Evolutionary conservation across 495 filamentous ascomycete species (phyloP), one percentile per base, ranked within the genome.

Genomic region (Penicillium coffeae): DNA sequence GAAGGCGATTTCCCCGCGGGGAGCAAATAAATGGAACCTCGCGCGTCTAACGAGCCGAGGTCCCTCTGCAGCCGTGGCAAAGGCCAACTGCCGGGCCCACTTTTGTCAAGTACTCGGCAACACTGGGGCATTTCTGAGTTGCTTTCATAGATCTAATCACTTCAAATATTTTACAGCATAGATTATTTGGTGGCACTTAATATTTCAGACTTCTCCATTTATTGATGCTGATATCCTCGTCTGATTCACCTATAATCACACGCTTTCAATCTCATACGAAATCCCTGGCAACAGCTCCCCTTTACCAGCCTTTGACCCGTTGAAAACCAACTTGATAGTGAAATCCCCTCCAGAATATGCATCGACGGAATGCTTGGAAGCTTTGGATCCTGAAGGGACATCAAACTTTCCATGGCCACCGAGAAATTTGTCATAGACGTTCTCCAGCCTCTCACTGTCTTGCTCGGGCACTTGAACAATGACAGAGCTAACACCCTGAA

Each of bases 241-340:
- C n/a, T n/a, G n/a, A n/a, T n/a, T n/a, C n/a, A n/a, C n/a, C 25
- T 30, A 32, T 14, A 27, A 22, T 45, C 14, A 16, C 10, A 32
- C 21, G 13, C 10, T 22, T 14, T 57, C 50, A 20, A 61, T 47
- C 1, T 48, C 41, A 27, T 51, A 20, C 1, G 54, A 10, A 34
- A 61, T 45, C 1, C 50, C 58, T 20, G 54, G 54, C 15, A 61
- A 34, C 0, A 57, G 40, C 32, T 61, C 54, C 14, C 52, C 38
- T 3, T 34, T 9, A 30, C 51, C 51, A 16, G 22, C 12, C 9
- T 41, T 49, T 5, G 39, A 30, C 18, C 54, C 58, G 41, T 49
- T 18, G 8, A 58, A 52, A 6, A 50, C 38, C 13, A 61, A 15
- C 9, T 20, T 48, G 35, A 61, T 40, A 13, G 33, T 25, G 0